Conservation (phyloP, 257 asterid species). For the Solanum etuberosum region DNA sequence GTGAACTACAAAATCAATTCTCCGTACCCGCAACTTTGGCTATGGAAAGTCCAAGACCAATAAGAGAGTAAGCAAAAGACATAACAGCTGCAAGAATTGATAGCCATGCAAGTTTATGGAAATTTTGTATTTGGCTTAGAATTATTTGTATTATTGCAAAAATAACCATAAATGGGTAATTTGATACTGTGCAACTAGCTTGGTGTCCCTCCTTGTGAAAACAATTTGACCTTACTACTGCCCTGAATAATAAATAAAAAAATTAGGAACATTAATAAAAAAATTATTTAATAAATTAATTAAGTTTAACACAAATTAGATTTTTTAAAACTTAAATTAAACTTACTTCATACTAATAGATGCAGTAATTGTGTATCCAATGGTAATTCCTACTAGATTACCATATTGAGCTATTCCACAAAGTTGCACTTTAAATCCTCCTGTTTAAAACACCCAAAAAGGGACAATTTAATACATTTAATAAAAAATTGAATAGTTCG, state of each 20-base stretch:
- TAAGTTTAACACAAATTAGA: neutral
- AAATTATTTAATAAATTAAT: neutral
- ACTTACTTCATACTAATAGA: conserved; percentile 31
- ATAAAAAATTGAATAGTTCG: neutral
- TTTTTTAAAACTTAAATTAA: neutral
- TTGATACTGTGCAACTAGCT: conserved; percentile 10
- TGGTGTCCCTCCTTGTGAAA: conserved; percentile 10
- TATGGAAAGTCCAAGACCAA: conserved; percentile 22
- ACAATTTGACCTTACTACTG: conserved; percentile 19
- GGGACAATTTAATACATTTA: neutral
- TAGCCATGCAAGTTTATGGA: conserved; percentile 17
- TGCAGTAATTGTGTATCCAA: conserved; percentile 19
- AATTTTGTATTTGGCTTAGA: conserved; percentile 24
- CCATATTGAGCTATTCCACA: conserved; percentile 8
- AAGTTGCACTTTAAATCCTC: conserved; percentile 1
- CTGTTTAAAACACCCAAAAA: neutral
- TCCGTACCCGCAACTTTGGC: conserved; percentile 15
- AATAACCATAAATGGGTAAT: conserved; percentile 9
- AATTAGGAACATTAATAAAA: neutral
- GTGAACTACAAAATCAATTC: neutral
- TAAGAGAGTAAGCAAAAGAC: conserved; percentile 24
- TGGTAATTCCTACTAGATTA: conserved; percentile 2
- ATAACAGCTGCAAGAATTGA: conserved; percentile 27
- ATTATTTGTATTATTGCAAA: conserved; percentile 15
- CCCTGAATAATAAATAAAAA: neutral